Evolutionary conservation across 2,329 filamentous ascomycete species (phyloP).

Genomic region (Cercospora janseana): DNA sequence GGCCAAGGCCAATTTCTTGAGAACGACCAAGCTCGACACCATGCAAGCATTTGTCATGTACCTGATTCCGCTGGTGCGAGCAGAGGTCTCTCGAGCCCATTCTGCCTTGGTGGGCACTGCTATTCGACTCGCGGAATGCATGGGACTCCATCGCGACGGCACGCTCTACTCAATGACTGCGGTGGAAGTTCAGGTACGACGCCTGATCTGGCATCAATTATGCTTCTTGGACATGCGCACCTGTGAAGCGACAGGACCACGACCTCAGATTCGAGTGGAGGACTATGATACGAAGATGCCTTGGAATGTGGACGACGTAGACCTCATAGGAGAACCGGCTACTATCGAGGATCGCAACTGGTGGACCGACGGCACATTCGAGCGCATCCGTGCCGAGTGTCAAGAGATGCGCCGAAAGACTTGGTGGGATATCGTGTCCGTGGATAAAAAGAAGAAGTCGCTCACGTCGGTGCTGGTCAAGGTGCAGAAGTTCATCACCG

Average conservation of each 20-base stretch:
- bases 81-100: constrained; percentile 70
- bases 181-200: constrained; percentile 68
- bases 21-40: constrained; percentile 70
- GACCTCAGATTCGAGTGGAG: constrained; percentile 67
- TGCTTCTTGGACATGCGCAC: constrained; percentile 74
- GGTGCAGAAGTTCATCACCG: constrained; percentile 65
- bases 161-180: constrained; percentile 63
- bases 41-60: constrained; percentile 77
- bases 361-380: constrained; percentile 68
- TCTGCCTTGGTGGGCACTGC: constrained; percentile 70
- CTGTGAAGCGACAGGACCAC: constrained; percentile 70
- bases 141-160: constrained; percentile 72
- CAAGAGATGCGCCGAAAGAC: constrained; percentile 70
- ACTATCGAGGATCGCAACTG: constrained; percentile 49
- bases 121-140: constrained; percentile 72
- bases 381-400: constrained; percentile 68
- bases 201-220: constrained; percentile 73
- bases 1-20: constrained; percentile 66
- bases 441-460: constrained; percentile 61
- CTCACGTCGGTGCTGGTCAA: constrained; percentile 65
- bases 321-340: constrained; percentile 50
- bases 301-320: constrained; percentile 66
- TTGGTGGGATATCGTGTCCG: constrained; percentile 65
- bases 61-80: constrained; percentile 69
- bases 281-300: constrained; percentile 74